Percentiles rank a stretch among this genome's conserved stretches.
These are phyloP conservation scores for Penicillium capsulatum DNA, from an alignment of 2,329 filamentous ascomycete genomes.

Conservation along the genomic window DNA sequence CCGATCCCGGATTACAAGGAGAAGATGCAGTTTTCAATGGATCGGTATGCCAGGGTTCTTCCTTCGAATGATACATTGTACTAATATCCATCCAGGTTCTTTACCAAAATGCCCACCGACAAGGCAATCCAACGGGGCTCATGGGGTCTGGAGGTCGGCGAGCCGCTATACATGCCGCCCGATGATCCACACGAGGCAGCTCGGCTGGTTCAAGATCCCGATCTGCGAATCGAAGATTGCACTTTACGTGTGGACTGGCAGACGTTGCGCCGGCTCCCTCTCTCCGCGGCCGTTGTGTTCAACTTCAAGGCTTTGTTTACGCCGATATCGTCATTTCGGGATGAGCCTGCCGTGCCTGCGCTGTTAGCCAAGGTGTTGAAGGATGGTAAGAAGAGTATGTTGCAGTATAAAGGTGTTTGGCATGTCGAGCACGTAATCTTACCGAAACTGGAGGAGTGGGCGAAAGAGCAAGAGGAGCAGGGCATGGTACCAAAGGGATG, in stretches of 20 bases:
- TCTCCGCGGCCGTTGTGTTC: conserved; percentile 73
- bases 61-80: neutral
- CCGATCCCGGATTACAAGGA: conserved; percentile 78
- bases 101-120: conserved; percentile 69
- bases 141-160: conserved; percentile 74
- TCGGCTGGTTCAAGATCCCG: conserved; percentile 55
- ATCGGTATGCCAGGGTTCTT: conserved; percentile 53
- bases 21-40: conserved; percentile 86
- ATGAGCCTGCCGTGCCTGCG: conserved; percentile 69
- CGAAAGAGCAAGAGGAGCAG: conserved; percentile 60
- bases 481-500: conserved; percentile 60
- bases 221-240: conserved; percentile 56
- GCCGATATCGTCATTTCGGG: conserved; percentile 62
- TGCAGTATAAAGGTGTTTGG: conserved; percentile 80
- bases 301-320: conserved; percentile 89
- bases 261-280: conserved; percentile 71
- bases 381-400: conserved; percentile 64
- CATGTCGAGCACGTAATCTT: conserved; percentile 70
- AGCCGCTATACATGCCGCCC: conserved; percentile 70
- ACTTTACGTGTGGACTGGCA: conserved; percentile 83
- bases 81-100: conserved; percentile 55
- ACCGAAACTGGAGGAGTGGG: conserved; percentile 61
- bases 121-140: conserved; percentile 78
- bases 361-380: conserved; percentile 64
- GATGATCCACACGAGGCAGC: conserved; percentile 61